These are phyloP conservation scores for Naganishia onofrii DNA, from an alignment of 768 basidiomycete genomes.

Conservation along the genomic window DNA sequence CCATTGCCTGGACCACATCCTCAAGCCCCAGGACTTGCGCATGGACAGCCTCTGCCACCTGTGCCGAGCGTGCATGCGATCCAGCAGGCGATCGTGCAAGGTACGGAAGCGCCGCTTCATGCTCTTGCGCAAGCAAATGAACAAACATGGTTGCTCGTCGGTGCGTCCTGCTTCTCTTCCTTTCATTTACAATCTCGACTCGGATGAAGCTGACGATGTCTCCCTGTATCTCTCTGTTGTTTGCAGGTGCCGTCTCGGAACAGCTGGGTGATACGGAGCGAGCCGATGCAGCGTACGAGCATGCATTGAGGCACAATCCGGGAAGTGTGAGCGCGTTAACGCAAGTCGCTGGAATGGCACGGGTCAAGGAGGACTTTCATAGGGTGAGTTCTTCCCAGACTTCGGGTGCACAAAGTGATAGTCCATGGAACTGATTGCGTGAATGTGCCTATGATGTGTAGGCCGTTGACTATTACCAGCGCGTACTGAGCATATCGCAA, in stretches of 20 bases:
- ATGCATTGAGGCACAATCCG: slow-evolving; percentile 91
- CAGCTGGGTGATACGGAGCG: slow-evolving; percentile 92
- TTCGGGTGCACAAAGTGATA: neutral
- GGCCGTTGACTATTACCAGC: slow-evolving; percentile 96
- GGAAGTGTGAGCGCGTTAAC: slow-evolving; percentile 84
- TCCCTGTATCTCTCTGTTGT: slow-evolving; percentile 5
- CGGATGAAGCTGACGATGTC: neutral
- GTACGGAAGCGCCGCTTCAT: slow-evolving; percentile 41
- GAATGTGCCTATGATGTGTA: slow-evolving; percentile 42
- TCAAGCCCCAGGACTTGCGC: neutral
- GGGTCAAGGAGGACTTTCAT: slow-evolving; percentile 95
- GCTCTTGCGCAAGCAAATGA: slow-evolving; percentile 84
- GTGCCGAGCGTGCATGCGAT: slow-evolving; percentile 13
- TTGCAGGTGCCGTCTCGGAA: slow-evolving; percentile 86
- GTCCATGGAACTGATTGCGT: neutral
- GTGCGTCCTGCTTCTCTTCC: slow-evolving; percentile 54
- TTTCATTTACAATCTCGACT: neutral
- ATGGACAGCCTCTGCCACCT: neutral
- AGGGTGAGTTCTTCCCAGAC: slow-evolving; percentile 62
- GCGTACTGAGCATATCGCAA: slow-evolving; percentile 81
- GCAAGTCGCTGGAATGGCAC: slow-evolving; percentile 90
- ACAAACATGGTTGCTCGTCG: slow-evolving; percentile 91
- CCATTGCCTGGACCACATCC: neutral
- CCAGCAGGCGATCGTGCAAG: slow-evolving; percentile 29
- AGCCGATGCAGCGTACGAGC: slow-evolving; percentile 88